Evolutionary conservation across 768 basidiomycete species (phyloP), one percentile per base, ranked within the genome.

Genomic region (Macrolepiota albuminosa): DNA sequence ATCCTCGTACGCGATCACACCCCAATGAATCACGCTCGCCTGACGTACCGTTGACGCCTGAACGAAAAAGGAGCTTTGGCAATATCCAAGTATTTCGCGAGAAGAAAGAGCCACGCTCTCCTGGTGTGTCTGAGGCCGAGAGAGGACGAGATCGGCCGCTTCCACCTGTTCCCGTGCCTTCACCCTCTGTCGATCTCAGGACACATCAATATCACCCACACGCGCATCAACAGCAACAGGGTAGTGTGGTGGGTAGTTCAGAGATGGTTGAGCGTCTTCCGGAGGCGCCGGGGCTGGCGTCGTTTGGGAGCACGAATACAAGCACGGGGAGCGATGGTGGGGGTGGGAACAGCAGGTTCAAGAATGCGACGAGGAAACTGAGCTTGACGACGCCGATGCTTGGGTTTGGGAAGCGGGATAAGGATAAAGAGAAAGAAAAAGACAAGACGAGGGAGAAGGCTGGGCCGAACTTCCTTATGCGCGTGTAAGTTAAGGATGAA

Each of bases 361-460:
- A 74, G 67, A 73, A 75, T 45, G 75, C 83, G 60, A 79, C 75
- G 66, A 77, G 88, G 57, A 91, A 91, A 74, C 71, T 91, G 72
- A 91, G 89, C 69, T 69, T 91, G 58, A 80, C 80, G 26, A 78
- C 81, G 53, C 83, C 85, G 52, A 83, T 84, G 52, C 81, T 89
- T 62, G 78, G 78, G 68, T 81, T 78, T 74, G 80, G 78, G 70
- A 81, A 73, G 72, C 78, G 74, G 65, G 83, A 86, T 56, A 84
- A 80, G 67, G 74, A 77, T 26, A 78, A 74, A 64, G 77, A 78
- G 26, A 74, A 71, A 61, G 76, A 75, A 59, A 51, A 47, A 65
- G 62, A 68, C 61, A 66, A 40, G 58, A 33, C 37, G 59, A 61
- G 45, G 60, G 61, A 63, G 58, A 64, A 60, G 61, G 63, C 54